Evolutionary conservation across 139 green algal species (phyloP), one percentile per base, ranked within the genome.

Genomic region (Zygnema circumcarinatum): DNA sequence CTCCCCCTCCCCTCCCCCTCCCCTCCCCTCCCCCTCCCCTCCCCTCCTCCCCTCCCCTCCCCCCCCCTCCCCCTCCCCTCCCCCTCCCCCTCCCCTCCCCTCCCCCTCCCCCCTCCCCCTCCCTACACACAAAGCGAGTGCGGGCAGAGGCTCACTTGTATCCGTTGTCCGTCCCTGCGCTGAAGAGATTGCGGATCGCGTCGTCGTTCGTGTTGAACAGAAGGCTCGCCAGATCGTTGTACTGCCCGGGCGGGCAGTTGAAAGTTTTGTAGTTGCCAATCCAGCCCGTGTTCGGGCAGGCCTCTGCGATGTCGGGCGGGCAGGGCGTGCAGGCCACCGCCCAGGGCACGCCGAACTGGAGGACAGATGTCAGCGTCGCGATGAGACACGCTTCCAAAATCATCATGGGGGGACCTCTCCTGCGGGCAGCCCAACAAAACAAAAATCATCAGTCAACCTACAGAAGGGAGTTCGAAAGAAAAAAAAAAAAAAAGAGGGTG

Each of bases 201-300:
- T 96, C 93, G 80, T 98, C 95, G 56, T 88, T 84, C 1, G 94
- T 96, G 90, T 95, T 96, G 92, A 97, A 96, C 83, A 97, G 95
- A 22, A 97, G 86, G 0, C 94, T 95, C 0, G 95, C 95, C 68
- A 98, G 85, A 76, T 95, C 94, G 80, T 95, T 96, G 92, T 98
- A 97, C 79, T 95, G 62, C 53, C 90, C 68, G 22, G 25, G 25
- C 0, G 83, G 83, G 0, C 87, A 90, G 74, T 87, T 84, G 83
- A 91, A 90, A 35, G 67, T 81, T 29, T 96, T 89, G 79, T 95
- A 97, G 88, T 95, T 96, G 69, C 94, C 93, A 38, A 87, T 91
- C 78, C 94, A 89, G 21, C 74, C 52, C 79, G 93, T 83, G 2
- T 93, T 90, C 1, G 94, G 94, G 91, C 94, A 96, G 7, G 52